Conservation (phyloP, 2,329 filamentous ascomycete genomes). For the Colletotrichum phormii region DNA sequence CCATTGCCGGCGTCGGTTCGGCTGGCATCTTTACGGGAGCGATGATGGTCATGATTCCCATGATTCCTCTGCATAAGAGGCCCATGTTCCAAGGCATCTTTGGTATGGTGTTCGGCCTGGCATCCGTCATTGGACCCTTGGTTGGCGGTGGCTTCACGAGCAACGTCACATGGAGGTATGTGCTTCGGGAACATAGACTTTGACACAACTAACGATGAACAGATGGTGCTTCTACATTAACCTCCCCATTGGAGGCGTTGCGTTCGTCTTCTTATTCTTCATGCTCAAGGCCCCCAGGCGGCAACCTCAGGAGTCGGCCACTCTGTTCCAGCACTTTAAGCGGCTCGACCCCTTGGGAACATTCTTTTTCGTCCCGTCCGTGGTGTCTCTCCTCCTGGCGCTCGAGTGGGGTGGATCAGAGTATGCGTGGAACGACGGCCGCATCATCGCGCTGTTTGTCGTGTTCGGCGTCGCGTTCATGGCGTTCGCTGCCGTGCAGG, state of each 20-base stretch:
- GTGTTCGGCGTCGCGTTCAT: constrained; percentile 59
- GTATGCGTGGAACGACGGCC: constrained; percentile 64
- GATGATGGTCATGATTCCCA: constrained; percentile 66
- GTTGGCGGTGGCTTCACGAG: constrained; percentile 66
- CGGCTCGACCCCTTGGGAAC: constrained; percentile 71
- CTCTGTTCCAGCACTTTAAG: constrained; percentile 56
- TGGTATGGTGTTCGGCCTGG: constrained; percentile 65
- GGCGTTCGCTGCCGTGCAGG: constrained; percentile 63
- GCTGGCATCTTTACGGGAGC: constrained; percentile 69
- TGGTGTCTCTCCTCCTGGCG: constrained; percentile 70
- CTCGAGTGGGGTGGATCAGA: constrained; percentile 71
- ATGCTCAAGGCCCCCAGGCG: constrained; percentile 57
- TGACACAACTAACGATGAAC: not conserved
- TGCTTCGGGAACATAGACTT: not conserved
- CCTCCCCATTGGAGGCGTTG: constrained; percentile 65
- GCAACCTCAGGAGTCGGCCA: constrained; percentile 43
- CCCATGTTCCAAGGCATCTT: constrained; percentile 69
- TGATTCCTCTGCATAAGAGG: constrained; percentile 70
- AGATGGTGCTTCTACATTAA: constrained; percentile 71
- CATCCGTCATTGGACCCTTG: constrained; percentile 65
- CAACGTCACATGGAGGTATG: constrained; percentile 58
- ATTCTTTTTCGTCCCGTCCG: constrained; percentile 68
- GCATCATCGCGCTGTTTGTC: constrained; percentile 65
- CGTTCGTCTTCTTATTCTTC: constrained; percentile 60
- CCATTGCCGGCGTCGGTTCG: constrained; percentile 66